A percentile compares a stretch with the other conserved stretches of the same genome.
Evolutionary conservation across 768 basidiomycete genomes (phyloP).

Genomic region (Trametes sanguinea): DNA sequence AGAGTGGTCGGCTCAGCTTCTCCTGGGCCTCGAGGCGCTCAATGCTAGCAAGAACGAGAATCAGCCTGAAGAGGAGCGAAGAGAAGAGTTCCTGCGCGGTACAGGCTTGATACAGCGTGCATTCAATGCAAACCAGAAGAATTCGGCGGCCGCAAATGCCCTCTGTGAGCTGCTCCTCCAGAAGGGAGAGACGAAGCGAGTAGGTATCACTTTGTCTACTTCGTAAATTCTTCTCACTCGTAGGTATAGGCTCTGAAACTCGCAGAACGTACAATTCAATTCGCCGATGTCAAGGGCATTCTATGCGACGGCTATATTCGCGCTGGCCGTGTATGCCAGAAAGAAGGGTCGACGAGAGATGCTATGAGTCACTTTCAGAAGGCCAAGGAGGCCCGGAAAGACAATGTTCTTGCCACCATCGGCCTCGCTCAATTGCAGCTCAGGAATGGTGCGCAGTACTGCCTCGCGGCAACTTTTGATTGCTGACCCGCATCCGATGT

Average conservation of each 20-base stretch:
- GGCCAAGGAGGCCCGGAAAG: slow-evolving; percentile 68
- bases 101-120: slow-evolving; percentile 74
- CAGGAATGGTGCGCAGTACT: slow-evolving; percentile 59
- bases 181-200: slow-evolving; percentile 65
- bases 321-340: slow-evolving; percentile 80
- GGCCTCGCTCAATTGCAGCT: slow-evolving; percentile 89
- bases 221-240: too few species aligned
- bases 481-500: neutral
- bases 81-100: slow-evolving; percentile 60
- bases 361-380: slow-evolving; percentile 72
- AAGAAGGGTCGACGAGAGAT: slow-evolving; percentile 60
- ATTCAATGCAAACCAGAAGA: slow-evolving; percentile 78
- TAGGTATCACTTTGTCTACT: slow-evolving; percentile 31
- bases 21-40: slow-evolving; percentile 84
- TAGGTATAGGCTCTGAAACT: slow-evolving; percentile 76
- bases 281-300: slow-evolving; percentile 83
- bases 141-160: slow-evolving; percentile 81
- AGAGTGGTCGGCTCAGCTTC: slow-evolving; percentile 76
- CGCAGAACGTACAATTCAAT: slow-evolving; percentile 92
- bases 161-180: slow-evolving; percentile 78
- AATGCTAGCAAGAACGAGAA: slow-evolving; percentile 80
- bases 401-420: slow-evolving; percentile 76
- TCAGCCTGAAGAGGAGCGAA: slow-evolving; percentile 63
- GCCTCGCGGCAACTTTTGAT: neutral
- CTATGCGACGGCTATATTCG: slow-evolving; percentile 86